Evolutionary conservation across 306 rosid genomes (phyloP), one percentile per base, ranked within the genome.

Genomic region (Trifolium pratense): DNA sequence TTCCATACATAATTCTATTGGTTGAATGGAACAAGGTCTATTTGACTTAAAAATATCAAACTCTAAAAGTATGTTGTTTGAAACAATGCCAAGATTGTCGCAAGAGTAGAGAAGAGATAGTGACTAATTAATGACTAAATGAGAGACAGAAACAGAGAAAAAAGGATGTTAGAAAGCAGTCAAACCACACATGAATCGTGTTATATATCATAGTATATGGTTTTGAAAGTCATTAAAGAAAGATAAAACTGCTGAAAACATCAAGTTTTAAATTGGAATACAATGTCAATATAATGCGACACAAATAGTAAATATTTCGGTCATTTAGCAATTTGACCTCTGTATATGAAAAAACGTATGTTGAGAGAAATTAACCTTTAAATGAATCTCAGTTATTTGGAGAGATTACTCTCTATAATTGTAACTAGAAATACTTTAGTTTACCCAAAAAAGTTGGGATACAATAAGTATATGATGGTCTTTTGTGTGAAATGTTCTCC

Each of bases 51-150:
- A 15, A 58, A 18, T 26, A 51, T 23, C 70, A 36, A 46, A 46
- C 53, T 52, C 29, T 57, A 32, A 72, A n/a, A n/a, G n/a, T n/a
- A n/a, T 45, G 42, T 21, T 15, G 36, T 31, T 80, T 68, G 67
- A 68, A 68, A 60, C 42, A 51, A 58, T 7, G 21, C 60, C 37
- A 66, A 43, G 29, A 62, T 16, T 62, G 68, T 16, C n/a, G 11
- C 14, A 4, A 32, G 32, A 13, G 70, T 65, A 10, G 70, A 65
- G 20, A 65, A 21, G 13, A 65, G 13, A 65, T 3, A 14, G 0
- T 55, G 16, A 62, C 12, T 6, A 43, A 25, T 36, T 6, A 43
- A 25, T 36, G 39, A 36, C 39, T 36, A 7, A 6, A 36, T 31
- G 36, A 31, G n/a, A 25, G 66, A 25, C 42, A 59, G 5, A 58